Percentiles rank a stretch among this genome's conserved stretches.
These are phyloP conservation scores for Hygrocybe coccinea DNA, from an alignment of 768 basidiomycete species.

Conservation along the genomic window DNA sequence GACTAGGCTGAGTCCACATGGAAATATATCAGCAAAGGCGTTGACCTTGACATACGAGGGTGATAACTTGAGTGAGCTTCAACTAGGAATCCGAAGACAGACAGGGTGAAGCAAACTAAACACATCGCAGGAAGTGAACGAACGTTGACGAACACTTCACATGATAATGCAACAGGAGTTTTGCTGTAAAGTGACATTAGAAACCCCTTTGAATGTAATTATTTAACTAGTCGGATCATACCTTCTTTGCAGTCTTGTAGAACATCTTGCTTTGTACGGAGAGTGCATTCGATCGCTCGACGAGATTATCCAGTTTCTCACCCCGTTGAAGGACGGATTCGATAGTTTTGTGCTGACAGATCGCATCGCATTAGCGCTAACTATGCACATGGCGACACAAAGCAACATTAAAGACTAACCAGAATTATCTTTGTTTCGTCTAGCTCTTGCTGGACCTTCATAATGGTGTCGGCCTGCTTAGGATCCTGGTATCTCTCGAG, in stretches of 20 bases:
- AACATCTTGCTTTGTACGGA: constrained; percentile 95
- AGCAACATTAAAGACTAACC: constrained; percentile 44
- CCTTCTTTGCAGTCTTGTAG: constrained; percentile 99
- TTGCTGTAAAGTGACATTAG: constrained; percentile 52
- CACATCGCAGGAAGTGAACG: too few species aligned
- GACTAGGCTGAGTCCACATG: too few species aligned
- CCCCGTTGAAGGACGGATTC: constrained; percentile 94
- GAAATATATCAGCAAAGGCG: too few species aligned
- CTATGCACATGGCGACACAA: not conserved
- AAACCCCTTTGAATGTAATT: not conserved
- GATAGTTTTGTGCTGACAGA: constrained; percentile 91
- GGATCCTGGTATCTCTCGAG: constrained; percentile 95
- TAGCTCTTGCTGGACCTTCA: constrained; percentile 95
- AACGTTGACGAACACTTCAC: constrained; percentile 32
- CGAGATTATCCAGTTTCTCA: constrained; percentile 93
- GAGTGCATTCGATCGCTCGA: constrained; percentile 86
- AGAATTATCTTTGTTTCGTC: constrained; percentile 99
- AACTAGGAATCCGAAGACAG: too few species aligned
- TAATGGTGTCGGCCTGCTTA: constrained; percentile 93
- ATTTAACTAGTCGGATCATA: constrained; percentile 28
- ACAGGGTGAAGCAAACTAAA: not conserved
- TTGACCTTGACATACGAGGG: too few species aligned
- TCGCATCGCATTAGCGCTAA: not conserved
- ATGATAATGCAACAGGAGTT: constrained; percentile 91
- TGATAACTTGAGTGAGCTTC: too few species aligned